phyloP scores from a whole-genome alignment of 2,329 filamentous ascomycete species.

The Phialophora tarda region DNA sequence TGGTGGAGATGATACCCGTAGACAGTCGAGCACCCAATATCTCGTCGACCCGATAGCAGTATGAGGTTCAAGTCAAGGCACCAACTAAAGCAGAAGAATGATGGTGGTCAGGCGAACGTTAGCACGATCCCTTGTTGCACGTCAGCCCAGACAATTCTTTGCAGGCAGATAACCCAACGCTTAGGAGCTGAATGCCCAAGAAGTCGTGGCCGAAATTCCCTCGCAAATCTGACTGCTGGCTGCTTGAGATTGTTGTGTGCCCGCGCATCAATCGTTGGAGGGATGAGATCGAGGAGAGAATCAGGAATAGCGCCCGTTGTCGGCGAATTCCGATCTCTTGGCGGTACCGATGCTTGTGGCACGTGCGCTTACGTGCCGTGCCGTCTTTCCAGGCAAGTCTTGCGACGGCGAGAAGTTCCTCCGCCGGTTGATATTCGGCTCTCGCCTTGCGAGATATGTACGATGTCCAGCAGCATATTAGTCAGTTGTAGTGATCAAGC shows the following conservation, averaged over 20 bases:
- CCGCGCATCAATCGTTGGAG: not conserved
- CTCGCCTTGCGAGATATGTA: not conserved
- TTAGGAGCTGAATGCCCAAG: not conserved
- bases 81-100: not conserved
- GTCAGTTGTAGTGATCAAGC: not conserved
- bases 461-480: not conserved
- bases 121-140: not conserved
- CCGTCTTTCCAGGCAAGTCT: not conserved
- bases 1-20: conserved; percentile 42
- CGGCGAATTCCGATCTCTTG: conserved; percentile 1
- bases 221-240: not conserved
- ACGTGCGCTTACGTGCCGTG: not conserved
- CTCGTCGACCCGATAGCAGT: not conserved
- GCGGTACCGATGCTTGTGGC: not conserved
- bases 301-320: not conserved
- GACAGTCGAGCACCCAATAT: not conserved
- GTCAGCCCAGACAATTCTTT: not conserved
- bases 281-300: not conserved
- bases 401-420: not conserved
- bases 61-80: not conserved
- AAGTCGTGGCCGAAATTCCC: not conserved
- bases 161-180: not conserved
- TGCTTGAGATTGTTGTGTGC: not conserved
- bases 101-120: not conserved
- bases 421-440: not conserved